Evolutionary conservation across 768 basidiomycete species (phyloP).

Genomic region (Boletus rufocinnamomeus): DNA sequence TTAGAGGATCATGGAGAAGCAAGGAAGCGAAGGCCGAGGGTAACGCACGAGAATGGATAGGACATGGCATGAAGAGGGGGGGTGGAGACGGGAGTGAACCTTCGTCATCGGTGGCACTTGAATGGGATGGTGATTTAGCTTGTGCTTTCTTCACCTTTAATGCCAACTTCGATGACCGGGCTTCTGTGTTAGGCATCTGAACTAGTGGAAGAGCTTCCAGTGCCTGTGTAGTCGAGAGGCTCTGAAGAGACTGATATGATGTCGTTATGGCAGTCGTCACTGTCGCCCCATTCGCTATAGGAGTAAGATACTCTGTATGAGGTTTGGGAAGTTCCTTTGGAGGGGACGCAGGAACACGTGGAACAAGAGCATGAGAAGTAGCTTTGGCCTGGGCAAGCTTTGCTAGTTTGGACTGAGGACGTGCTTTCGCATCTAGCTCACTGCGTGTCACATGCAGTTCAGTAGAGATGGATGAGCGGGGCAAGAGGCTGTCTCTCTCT

Average conservation of each 20-base stretch:
- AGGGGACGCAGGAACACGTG: slow-evolving; percentile 33
- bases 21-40: slow-evolving; percentile 79
- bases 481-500: slow-evolving; percentile 19
- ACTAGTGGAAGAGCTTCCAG: slow-evolving; percentile 24
- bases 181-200: slow-evolving; percentile 35
- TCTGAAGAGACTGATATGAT: slow-evolving; percentile 71
- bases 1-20: slow-evolving; percentile 57
- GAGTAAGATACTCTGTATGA: slow-evolving; percentile 71
- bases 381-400: slow-evolving; percentile 66
- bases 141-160: slow-evolving; percentile 68
- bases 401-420: slow-evolving; percentile 70
- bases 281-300: slow-evolving; percentile 80
- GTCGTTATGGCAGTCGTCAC: slow-evolving; percentile 85
- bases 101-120: slow-evolving; percentile 43
- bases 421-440: slow-evolving; percentile 30
- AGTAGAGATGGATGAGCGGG: slow-evolving; percentile 25
- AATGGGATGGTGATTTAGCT: slow-evolving; percentile 40
- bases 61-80: slow-evolving; percentile 59
- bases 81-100: slow-evolving; percentile 39
- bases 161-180: slow-evolving; percentile 71
- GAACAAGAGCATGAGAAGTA: slow-evolving; percentile 20
- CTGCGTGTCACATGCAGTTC: slow-evolving; percentile 12
- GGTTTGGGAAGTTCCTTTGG: slow-evolving; percentile 43
- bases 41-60: slow-evolving; percentile 63
- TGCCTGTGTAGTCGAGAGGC: slow-evolving; percentile 46